phyloP scores from a whole-genome alignment of 345 rosid genomes.

The Euphorbia peplus region DNA sequence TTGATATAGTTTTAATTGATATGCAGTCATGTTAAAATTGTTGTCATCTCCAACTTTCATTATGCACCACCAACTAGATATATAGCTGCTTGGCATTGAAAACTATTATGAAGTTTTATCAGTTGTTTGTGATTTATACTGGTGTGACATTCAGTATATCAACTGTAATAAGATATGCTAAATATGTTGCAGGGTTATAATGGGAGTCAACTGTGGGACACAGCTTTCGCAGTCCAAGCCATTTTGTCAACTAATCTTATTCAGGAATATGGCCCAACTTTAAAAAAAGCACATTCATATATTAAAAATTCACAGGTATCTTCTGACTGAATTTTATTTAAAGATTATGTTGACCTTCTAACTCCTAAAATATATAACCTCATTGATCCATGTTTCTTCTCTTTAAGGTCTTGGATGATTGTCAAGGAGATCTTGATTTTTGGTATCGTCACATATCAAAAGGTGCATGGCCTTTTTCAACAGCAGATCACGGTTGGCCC shows the following conservation, averaged over 20 bases:
- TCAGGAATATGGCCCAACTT: conserved; percentile 62
- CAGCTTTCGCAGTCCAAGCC: conserved; percentile 85
- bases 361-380: conserved; percentile 3
- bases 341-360: neutral
- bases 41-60: neutral
- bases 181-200: conserved; percentile 71
- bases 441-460: conserved; percentile 98
- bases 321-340: neutral
- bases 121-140: conserved; percentile 6
- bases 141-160: conserved; percentile 7
- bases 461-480: conserved; percentile 99
- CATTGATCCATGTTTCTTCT: conserved; percentile 17
- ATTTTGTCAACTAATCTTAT: conserved; percentile 63
- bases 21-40: neutral
- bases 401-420: conserved; percentile 71
- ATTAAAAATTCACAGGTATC: conserved; percentile 75
- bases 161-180: conserved; percentile 15
- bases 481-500: conserved; percentile 98
- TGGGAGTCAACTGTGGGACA: conserved; percentile 98
- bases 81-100: neutral
- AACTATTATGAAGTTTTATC: conserved; percentile 3
- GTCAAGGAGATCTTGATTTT: conserved; percentile 70
- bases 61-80: neutral
- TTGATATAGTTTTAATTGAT: conserved; percentile 11
- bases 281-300: conserved; percentile 63